phyloP scores from a whole-genome alignment of 106 monocot species.

The Dioscorea dumetorum region DNA sequence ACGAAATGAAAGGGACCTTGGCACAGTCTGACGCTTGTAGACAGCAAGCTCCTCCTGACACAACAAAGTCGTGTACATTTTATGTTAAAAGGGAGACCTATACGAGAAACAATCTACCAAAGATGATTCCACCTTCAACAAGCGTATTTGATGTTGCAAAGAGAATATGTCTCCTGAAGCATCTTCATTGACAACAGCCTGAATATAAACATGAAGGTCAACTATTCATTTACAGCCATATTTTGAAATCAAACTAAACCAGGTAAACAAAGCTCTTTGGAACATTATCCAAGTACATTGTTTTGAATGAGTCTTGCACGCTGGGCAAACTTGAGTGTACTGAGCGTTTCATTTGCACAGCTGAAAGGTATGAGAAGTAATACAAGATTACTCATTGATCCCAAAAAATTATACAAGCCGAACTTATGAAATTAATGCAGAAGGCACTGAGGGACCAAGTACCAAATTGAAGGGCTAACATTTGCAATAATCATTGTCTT shows the following conservation, averaged over 20 bases:
- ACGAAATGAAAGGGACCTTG: constrained; percentile 69
- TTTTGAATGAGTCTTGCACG: constrained; percentile 93
- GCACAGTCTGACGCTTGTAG: constrained; percentile 64
- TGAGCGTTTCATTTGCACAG: constrained; percentile 85
- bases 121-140: constrained; percentile 58
- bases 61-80: background rate
- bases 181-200: constrained; percentile 95
- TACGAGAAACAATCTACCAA: background rate
- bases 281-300: constrained; percentile 48
- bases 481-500: constrained; percentile 98
- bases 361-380: constrained; percentile 24
- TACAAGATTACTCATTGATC: background rate
- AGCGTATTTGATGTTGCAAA: constrained; percentile 67
- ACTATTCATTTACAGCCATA: background rate
- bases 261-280: background rate
- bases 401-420: background rate
- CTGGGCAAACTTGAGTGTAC: constrained; percentile 96
- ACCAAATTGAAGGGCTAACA: constrained; percentile 91
- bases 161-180: constrained; percentile 60
- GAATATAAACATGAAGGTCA: background rate
- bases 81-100: background rate
- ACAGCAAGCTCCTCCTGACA: constrained; percentile 71
- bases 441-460: constrained; percentile 10
- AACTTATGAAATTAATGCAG: constrained; percentile 4
- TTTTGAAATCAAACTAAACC: background rate